phyloP scores from a whole-genome alignment of 2,329 filamentous ascomycete genomes.

The Didymella keratinophila region DNA sequence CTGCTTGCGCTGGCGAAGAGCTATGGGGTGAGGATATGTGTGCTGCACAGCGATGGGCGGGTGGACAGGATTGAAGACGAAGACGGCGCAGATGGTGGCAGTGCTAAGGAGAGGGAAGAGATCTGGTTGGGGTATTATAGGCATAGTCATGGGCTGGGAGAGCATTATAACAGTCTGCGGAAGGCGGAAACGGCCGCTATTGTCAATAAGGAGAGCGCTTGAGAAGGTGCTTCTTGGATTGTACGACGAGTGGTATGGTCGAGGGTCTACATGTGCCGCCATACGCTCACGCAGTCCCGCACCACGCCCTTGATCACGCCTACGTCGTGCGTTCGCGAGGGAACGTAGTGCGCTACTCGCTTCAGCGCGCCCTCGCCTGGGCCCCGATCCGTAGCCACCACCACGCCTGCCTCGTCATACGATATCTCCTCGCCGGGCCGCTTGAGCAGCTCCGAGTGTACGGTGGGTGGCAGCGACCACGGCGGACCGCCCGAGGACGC shows the following conservation, averaged over 20 bases:
- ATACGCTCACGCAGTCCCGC: constrained; percentile 59
- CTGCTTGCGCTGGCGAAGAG: constrained; percentile 81
- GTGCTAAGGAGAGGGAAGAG: constrained; percentile 57
- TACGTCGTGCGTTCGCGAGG: constrained; percentile 63
- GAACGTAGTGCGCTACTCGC: constrained; percentile 63
- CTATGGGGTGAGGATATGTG: constrained; percentile 81
- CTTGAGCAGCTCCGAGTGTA: constrained; percentile 75
- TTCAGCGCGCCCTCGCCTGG: constrained; percentile 53
- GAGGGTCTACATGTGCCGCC: constrained; percentile 46
- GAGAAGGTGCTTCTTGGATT: background rate
- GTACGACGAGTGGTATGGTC: too few relatives aligned
- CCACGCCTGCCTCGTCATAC: constrained; percentile 65
- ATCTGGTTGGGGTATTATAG: constrained; percentile 96
- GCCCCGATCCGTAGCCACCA: constrained; percentile 56
- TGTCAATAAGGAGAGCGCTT: background rate
- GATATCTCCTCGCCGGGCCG: constrained; percentile 72
- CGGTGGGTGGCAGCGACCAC: constrained; percentile 71
- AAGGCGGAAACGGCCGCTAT: constrained; percentile 37
- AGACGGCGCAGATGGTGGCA: constrained; percentile 33
- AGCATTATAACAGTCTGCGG: constrained; percentile 92
- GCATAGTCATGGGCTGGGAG: constrained; percentile 91
- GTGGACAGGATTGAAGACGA: constrained; percentile 75
- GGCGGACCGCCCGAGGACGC: constrained; percentile 73
- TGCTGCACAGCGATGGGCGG: constrained; percentile 81
- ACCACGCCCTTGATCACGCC: constrained; percentile 57